Percentiles rank a stretch among this genome's conserved stretches.
These are phyloP conservation scores for Meredithiella fracta DNA, from an alignment of 2,329 filamentous ascomycete species.

Conservation along the genomic window DNA sequence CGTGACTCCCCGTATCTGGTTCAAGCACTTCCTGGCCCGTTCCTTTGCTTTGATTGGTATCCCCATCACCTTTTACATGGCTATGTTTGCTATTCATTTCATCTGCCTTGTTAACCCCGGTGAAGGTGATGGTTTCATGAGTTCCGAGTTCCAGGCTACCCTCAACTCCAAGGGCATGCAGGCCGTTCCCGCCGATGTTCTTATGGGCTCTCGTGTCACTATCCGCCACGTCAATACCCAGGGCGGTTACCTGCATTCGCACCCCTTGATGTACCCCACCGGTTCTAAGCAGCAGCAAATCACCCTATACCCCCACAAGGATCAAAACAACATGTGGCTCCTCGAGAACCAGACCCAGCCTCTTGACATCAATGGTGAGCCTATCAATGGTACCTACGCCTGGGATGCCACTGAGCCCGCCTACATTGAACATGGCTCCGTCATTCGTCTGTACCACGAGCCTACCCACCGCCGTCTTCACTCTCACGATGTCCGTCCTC, in stretches of 20 bases:
- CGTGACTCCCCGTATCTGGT: conserved; percentile 69
- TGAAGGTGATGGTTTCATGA: conserved; percentile 98
- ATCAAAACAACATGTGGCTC: conserved; percentile 91
- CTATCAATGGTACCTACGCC: conserved; percentile 63
- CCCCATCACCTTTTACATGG: conserved; percentile 78
- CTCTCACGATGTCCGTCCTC: conserved; percentile 83
- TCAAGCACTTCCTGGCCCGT: conserved; percentile 87
- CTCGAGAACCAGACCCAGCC: conserved; percentile 95
- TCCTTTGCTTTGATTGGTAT: conserved; percentile 84
- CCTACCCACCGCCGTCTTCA: conserved; percentile 79
- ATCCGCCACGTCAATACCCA: conserved; percentile 94
- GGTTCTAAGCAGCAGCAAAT: conserved; percentile 98
- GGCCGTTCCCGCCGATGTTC: conserved; percentile 82
- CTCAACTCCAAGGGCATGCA: conserved; percentile 94
- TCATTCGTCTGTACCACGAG: conserved; percentile 70
- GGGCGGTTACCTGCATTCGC: conserved; percentile 92
- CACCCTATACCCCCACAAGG: conserved; percentile 96
- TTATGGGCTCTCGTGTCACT: conserved; percentile 69
- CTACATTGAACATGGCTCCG: conserved; percentile 62
- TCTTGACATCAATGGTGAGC: conserved; percentile 54
- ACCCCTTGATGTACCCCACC: conserved; percentile 90
- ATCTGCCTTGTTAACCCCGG: conserved; percentile 83
- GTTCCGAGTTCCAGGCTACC: conserved; percentile 94
- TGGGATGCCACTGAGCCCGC: conserved; percentile 59
- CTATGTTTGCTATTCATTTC: conserved; percentile 96